Evolutionary conservation across 257 asterid genomes (phyloP), one percentile per base, ranked within the genome.

Genomic region (Solanum chiquidenum): DNA sequence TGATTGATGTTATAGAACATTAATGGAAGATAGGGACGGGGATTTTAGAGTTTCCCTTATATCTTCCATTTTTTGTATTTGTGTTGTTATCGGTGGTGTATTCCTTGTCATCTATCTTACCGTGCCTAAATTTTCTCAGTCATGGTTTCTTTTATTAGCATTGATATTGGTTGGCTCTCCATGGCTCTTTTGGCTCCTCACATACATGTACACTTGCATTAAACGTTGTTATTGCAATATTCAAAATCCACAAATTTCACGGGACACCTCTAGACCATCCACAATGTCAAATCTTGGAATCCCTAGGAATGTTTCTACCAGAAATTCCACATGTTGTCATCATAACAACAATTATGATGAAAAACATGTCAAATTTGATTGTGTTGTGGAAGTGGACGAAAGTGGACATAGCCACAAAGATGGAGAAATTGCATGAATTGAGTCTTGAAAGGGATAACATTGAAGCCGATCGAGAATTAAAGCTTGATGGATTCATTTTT

Each of bases 181-280:
- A 2, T 94, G 98, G 96, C 31, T 94, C 37, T 95, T 95, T 89
- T 95, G 98, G 98, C 46, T 93, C 71, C 64, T 94, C 68, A 93
- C 93, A 46, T 95, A 84, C 66, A 1, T 92, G 20, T 95, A 95
- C 92, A 85, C 95, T 38, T 90, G 92, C 91, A 83, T 89, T 55
- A 95, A 94, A 89, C 90, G 58, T 38, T 92, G 94, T 87, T 89
- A 23, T 83, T 68, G 73, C 84, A n/a, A 82, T 34, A 69, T 16
- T 27, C n/a, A 12, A 42, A 40, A 87, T 7, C 87, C 68, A 1
- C 87, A 64, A 7, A 38, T 73, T 87, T 87, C 83, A 9, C 23
- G 86, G 37, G 87, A 79, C 18, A 33, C 34, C 69, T 62, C 11
- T 13, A 64, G 33, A 16, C 27, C 71, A 34, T n/a, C 73, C 75